Conservation (phyloP, 179 eudicot genomes). For the Silene vulgaris region DNA sequence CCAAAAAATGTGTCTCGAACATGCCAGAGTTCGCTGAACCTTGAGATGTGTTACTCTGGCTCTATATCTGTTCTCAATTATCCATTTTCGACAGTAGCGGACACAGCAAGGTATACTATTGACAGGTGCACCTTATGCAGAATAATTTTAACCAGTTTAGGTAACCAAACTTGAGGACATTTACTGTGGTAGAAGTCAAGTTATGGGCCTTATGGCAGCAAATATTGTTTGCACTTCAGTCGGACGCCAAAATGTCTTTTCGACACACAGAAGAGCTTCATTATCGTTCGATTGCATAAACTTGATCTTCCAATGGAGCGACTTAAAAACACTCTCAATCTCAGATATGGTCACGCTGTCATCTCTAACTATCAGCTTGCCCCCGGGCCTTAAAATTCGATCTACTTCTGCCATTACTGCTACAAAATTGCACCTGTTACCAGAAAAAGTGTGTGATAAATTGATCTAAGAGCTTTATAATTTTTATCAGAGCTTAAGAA, state of each 20-base stretch:
- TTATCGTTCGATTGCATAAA: constrained; percentile 21
- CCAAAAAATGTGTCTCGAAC: too few relatives aligned
- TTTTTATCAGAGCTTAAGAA: background rate
- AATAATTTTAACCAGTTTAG: background rate
- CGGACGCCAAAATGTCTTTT: constrained; percentile 47
- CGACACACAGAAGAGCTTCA: constrained; percentile 32
- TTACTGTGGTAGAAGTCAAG: constrained; percentile 13
- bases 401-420: constrained; percentile 45
- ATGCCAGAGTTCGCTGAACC: background rate
- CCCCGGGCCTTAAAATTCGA: constrained; percentile 40
- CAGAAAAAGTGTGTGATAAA: background rate
- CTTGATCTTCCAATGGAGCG: constrained; percentile 36
- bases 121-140: background rate
- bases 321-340: constrained; percentile 32
- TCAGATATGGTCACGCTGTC: constrained; percentile 28
- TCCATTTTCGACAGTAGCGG: background rate
- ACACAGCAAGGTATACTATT: background rate
- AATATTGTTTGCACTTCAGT: constrained; percentile 29
- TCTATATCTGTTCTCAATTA: background rate
- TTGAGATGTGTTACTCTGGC: background rate
- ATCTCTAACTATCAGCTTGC: constrained; percentile 35
- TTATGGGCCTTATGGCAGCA: constrained; percentile 24
- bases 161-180: background rate
- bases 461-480: background rate
- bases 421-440: constrained; percentile 35